Conservation (phyloP, 208 protist genomes). For the Leishmania mexicana region DNA sequence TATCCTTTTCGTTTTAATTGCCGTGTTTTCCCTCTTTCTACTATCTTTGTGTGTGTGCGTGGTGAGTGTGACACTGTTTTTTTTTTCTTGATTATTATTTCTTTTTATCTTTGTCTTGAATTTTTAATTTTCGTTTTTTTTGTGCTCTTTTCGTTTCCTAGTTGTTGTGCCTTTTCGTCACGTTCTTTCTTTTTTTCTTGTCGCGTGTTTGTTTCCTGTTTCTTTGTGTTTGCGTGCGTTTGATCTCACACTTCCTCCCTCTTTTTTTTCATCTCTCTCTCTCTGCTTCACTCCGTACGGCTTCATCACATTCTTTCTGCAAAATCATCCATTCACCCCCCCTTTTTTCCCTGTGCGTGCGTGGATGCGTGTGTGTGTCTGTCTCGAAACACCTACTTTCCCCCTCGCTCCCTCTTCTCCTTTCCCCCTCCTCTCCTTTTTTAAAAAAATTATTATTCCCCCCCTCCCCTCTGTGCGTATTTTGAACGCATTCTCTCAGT, state of each 20-base stretch:
- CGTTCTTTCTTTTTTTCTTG: constrained; percentile 15
- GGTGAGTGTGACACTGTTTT: not conserved
- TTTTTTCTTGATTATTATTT: not conserved
- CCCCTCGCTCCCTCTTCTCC: not conserved
- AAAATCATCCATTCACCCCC: not conserved
- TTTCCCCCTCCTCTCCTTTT: not conserved
- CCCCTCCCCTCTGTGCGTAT: not conserved
- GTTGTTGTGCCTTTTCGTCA: not conserved
- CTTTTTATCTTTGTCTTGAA: not conserved
- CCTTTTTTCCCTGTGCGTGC: not conserved
- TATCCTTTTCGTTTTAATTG: not conserved
- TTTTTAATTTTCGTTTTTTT: constrained; percentile 11
- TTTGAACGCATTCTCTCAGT: constrained; percentile 3
- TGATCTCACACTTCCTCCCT: constrained; percentile 2
- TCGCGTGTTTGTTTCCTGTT: not conserved
- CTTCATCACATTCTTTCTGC: constrained; percentile 3
- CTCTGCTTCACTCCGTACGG: constrained; percentile 9
- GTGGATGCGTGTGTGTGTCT: not conserved
- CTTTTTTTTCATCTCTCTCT: constrained; percentile 10
- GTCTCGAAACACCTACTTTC: not conserved
- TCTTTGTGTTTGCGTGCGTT: not conserved
- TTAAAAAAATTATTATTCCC: too few species aligned
- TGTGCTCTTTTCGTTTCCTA: constrained; percentile 12
- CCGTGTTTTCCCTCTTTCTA: not conserved
- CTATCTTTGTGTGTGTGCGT: not conserved